phyloP scores from a whole-genome alignment of 371 early-diverging fungal species.

The Syncephalastrum sp. region DNA sequence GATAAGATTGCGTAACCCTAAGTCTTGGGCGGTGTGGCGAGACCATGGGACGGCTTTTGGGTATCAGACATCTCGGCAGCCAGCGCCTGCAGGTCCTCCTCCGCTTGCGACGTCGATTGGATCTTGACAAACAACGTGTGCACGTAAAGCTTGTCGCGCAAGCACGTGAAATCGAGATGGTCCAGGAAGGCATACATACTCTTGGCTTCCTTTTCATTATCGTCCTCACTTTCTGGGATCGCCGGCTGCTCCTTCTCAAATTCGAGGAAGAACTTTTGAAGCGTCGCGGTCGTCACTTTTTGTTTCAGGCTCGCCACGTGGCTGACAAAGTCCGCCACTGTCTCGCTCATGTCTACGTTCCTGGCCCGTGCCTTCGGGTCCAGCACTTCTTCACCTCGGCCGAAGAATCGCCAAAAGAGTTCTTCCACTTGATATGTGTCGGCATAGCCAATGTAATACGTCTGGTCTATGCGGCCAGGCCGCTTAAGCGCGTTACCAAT shows the following conservation, averaged over 20 bases:
- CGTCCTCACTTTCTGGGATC: too few species aligned
- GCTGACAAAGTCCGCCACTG: constrained; percentile 8
- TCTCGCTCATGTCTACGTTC: constrained; percentile 1
- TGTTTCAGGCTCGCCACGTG: constrained; percentile 19
- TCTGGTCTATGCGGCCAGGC: constrained; percentile 94
- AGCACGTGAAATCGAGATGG: too few species aligned
- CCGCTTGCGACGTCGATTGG: too few species aligned
- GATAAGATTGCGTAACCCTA: too few species aligned
- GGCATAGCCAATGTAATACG: constrained; percentile 78
- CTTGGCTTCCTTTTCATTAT: too few species aligned
- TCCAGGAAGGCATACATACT: too few species aligned
- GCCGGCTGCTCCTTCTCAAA: constrained; percentile 3
- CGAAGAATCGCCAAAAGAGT: constrained; percentile 52
- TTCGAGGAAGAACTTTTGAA: constrained; percentile 32
- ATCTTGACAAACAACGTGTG: too few species aligned
- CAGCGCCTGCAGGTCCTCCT: too few species aligned
- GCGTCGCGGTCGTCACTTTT: constrained; percentile 44
- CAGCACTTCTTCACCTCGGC: constrained; percentile 10
- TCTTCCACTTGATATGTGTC: constrained; percentile 63
- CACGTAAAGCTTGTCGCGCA: too few species aligned
- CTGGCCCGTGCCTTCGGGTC: constrained; percentile 7
- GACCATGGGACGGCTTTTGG: too few species aligned
- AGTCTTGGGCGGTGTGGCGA: too few species aligned
- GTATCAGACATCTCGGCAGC: too few species aligned
- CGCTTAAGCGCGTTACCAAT: constrained; percentile 94